Conservation (phyloP, 1,284 basidiomycete genomes). For the Xerocomus nothofagi region DNA sequence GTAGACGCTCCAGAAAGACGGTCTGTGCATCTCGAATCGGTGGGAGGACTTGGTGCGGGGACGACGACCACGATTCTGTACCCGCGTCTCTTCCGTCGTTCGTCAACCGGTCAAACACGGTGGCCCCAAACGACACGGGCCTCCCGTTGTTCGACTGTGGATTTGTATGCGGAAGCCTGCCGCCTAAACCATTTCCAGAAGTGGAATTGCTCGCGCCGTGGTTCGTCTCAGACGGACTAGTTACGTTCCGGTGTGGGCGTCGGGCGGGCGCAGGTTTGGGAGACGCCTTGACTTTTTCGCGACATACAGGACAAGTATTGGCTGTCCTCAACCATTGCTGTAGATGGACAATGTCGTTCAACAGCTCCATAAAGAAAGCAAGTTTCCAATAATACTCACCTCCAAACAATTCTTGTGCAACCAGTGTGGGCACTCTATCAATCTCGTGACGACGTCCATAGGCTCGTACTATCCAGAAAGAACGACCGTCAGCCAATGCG, state of each 20-base stretch:
- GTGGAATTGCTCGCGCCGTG: constrained; percentile 1
- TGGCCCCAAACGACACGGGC: constrained; percentile 16
- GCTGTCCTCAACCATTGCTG: constrained; percentile 70
- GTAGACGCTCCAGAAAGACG: constrained; percentile 16
- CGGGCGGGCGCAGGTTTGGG: constrained; percentile 28
- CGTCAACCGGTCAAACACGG: constrained; percentile 25
- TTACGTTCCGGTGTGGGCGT: constrained; percentile 12
- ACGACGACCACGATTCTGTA: constrained; percentile 9
- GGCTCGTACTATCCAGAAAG: constrained; percentile 51
- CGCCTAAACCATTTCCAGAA: not conserved
- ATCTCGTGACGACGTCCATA: constrained; percentile 56
- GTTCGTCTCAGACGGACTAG: constrained; percentile 8
- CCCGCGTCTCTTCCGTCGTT: constrained; percentile 16
- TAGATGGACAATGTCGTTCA: not conserved
- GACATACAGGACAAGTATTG: constrained; percentile 67
- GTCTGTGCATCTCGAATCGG: constrained; percentile 13
- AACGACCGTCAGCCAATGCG: constrained; percentile 11
- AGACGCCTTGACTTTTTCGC: constrained; percentile 44
- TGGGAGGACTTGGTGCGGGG: not conserved
- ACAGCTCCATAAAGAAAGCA: not conserved
- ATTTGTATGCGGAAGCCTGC: constrained; percentile 5
- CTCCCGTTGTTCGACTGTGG: constrained; percentile 15
- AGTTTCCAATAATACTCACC: constrained; percentile 38
- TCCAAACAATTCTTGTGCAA: constrained; percentile 70
- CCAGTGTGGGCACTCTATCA: constrained; percentile 73